Base-by-base conservation (phyloP, 306 rosid species). In the Dryas octopetala region DNA sequence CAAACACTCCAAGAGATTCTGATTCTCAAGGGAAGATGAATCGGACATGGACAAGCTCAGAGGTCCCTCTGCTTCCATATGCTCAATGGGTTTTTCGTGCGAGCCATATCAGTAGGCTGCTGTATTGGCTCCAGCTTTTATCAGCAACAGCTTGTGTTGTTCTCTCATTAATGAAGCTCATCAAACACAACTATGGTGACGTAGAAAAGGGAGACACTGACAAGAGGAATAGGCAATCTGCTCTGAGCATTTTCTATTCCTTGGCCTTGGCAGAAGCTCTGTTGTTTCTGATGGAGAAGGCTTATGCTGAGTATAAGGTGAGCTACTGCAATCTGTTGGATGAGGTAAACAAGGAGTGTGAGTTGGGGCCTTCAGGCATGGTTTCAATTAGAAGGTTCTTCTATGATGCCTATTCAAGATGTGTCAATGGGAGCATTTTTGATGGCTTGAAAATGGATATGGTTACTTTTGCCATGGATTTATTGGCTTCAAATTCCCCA, bases 371-470 rank as follows among this genome's bases (percentile, higher is more conserved):
- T 65, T 73, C 85, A 5, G 98, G 97, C 38, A 65, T 85, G 85
- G 74, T 85, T 47, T 88, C 99, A 0, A 88, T 85, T 41, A 88
- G 79, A 73, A 86, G 98, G 66, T 96, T 96, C 85, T 96, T 96
- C 60, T 96, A 92, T 66, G 99, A 92, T 80, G 89, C 99, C 5
- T 96, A 96, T 83, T 90, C 97, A 14, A 95, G 89, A 77, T 96
- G 98, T 75, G 83, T 96, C 58, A 69, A 86, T 70, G 99, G 90
- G 70, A 92, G 97, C 83, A 79, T 96, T 70, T 96, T 96, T 82
- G 97, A 96, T 85, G 98, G 99, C 4, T 66, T 96, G 86, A 86
- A 96, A 77, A 92, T 96, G 99, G 99, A 96, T 74, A 88, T 96
- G 91, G 93, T 90, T 9, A 79, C 90, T 70, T 90, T 89, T 74